Percentiles rank a stretch among this genome's conserved stretches.
Evolutionary conservation across 371 early-diverging fungal species (phyloP).

Genomic region (Entomophthora muscae): DNA sequence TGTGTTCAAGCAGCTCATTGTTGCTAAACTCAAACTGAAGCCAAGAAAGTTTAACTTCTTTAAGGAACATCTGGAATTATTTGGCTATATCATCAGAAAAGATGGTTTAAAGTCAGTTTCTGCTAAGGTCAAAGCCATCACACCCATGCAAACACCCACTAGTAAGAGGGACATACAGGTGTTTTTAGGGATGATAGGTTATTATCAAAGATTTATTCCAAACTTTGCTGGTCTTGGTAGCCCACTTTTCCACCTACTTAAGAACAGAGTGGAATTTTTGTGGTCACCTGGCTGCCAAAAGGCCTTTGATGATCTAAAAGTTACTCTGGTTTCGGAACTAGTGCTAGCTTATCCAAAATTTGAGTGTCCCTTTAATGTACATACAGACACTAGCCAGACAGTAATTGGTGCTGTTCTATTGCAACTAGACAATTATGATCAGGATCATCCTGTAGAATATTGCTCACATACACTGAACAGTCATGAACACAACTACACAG

Average conservation of each 20-base stretch:
- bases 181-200: constrained; percentile 18
- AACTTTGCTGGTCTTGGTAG: constrained; percentile 12
- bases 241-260: constrained; percentile 16
- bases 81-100: constrained; percentile 3
- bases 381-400: constrained; percentile 16
- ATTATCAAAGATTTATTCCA: constrained; percentile 18
- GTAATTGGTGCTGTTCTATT: constrained; percentile 18
- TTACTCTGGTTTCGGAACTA: constrained; percentile 8
- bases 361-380: constrained; percentile 11
- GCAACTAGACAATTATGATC: constrained; percentile 14
- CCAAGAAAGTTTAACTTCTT: neutral
- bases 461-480: neutral
- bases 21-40: neutral
- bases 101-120: constrained; percentile 11
- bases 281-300: neutral
- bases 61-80: neutral
- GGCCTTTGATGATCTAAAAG: constrained; percentile 9
- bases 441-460: constrained; percentile 13
- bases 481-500: constrained; percentile 12
- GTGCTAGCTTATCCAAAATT: constrained; percentile 15
- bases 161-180: constrained; percentile 19
- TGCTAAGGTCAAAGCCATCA: constrained; percentile 10
- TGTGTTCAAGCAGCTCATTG: neutral
- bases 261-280: constrained; percentile 19
- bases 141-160: constrained; percentile 10